phyloP scores from a whole-genome alignment of 2,329 filamentous ascomycete genomes.

The Malbranchea zuffiana region DNA sequence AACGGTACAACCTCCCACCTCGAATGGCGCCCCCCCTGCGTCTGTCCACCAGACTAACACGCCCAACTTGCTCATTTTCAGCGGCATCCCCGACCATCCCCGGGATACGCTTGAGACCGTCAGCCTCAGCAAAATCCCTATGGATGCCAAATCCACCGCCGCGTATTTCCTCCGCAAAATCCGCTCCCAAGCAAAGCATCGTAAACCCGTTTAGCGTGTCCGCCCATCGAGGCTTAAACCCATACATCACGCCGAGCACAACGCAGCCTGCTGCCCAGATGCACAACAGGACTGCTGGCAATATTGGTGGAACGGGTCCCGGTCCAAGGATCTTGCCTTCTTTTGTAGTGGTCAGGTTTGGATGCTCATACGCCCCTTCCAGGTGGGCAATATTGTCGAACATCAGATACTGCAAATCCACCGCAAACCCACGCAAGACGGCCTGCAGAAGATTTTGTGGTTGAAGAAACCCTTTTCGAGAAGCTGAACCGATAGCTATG shows the following conservation, averaged over 20 bases:
- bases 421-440: constrained; percentile 8
- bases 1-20: too few species aligned
- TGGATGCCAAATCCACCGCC: too few species aligned
- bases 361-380: neutral
- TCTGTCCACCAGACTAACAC: constrained; percentile 1
- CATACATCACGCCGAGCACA: constrained; percentile 10
- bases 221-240: constrained; percentile 11
- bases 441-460: neutral
- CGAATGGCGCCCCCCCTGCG: neutral
- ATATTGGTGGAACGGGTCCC: constrained; percentile 4
- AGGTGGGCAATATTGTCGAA: constrained; percentile 4
- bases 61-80: neutral
- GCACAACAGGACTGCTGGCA: constrained; percentile 6
- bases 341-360: constrained; percentile 3
- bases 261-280: constrained; percentile 11
- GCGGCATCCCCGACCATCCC: neutral
- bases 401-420: constrained; percentile 8
- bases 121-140: neutral
- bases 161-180: constrained; percentile 3
- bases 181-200: constrained; percentile 12
- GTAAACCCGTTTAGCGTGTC: constrained; percentile 12
- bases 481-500: neutral
- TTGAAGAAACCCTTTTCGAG: neutral
- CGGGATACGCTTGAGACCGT: neutral
- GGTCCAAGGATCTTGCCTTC: constrained; percentile 7